phyloP scores from a whole-genome alignment of 139 green algal species.

The Chlorella sorokiniana region DNA sequence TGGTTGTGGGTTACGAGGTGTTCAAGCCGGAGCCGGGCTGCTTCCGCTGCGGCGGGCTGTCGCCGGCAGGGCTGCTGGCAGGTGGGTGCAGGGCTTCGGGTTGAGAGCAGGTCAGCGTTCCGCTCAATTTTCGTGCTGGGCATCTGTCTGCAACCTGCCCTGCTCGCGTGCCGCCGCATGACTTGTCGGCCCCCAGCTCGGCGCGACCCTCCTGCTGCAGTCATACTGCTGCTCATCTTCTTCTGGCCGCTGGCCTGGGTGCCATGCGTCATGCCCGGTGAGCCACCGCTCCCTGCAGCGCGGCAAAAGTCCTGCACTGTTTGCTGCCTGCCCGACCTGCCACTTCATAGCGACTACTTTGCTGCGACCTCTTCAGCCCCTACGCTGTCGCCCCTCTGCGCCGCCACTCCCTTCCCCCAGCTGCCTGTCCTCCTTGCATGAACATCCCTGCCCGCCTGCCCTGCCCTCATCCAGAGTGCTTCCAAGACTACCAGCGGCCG shows the following conservation, averaged over 20 bases:
- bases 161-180: neutral
- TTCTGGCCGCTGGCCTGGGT: slow-evolving; percentile 13
- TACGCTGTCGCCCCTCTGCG: no score
- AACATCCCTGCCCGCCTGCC: neutral
- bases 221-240: neutral
- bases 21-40: neutral
- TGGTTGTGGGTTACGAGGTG: neutral
- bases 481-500: neutral
- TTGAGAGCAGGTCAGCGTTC: neutral
- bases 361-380: no score
- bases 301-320: no score
- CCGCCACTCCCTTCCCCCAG: no score
- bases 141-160: neutral
- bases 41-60: slow-evolving; percentile 3
- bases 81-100: neutral
- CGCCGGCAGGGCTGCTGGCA: neutral
- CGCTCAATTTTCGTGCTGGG: neutral
- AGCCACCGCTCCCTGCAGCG: no score
- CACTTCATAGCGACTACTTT: no score
- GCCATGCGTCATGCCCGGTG: slow-evolving; percentile 6
- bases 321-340: no score
- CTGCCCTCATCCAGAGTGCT: neutral
- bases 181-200: neutral
- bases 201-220: neutral
- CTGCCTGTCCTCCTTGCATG: neutral